Evolutionary conservation across 306 rosid genomes (phyloP).

Genomic region (Mucuna pruriens): DNA sequence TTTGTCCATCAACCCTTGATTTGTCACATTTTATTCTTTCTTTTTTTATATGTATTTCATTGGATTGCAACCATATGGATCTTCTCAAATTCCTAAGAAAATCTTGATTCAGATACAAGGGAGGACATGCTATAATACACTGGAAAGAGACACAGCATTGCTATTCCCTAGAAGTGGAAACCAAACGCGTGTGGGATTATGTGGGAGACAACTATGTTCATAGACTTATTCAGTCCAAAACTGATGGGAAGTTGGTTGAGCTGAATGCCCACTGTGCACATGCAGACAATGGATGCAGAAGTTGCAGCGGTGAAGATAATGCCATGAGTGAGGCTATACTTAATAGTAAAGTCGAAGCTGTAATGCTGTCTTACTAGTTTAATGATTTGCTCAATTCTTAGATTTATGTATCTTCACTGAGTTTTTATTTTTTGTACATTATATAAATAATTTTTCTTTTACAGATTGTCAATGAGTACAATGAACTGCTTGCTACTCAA

Average conservation of each 20-base stretch:
- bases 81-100: slow-evolving; percentile 32
- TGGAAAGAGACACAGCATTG: slow-evolving; percentile 98
- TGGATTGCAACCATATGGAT: neutral
- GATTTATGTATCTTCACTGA: slow-evolving; percentile 21
- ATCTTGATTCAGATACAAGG: slow-evolving; percentile 69
- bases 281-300: slow-evolving; percentile 61
- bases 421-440: slow-evolving; percentile 12
- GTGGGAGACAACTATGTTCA: slow-evolving; percentile 97
- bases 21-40: neutral
- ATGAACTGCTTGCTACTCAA: slow-evolving; percentile 85
- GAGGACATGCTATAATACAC: slow-evolving; percentile 88
- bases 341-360: slow-evolving; percentile 95
- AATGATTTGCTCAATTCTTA: neutral
- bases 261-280: slow-evolving; percentile 72
- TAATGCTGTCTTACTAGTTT: slow-evolving; percentile 52
- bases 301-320: slow-evolving; percentile 74
- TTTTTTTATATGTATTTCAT: neutral
- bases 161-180: slow-evolving; percentile 93
- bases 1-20: neutral
- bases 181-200: slow-evolving; percentile 95
- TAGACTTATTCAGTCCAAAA: slow-evolving; percentile 91
- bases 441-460: slow-evolving; percentile 24
- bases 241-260: slow-evolving; percentile 93
- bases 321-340: slow-evolving; percentile 77
- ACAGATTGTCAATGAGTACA: slow-evolving; percentile 93